Evolutionary conservation across 805 yeast species (phyloP).

Genomic region (Starmerella bacillaris): DNA sequence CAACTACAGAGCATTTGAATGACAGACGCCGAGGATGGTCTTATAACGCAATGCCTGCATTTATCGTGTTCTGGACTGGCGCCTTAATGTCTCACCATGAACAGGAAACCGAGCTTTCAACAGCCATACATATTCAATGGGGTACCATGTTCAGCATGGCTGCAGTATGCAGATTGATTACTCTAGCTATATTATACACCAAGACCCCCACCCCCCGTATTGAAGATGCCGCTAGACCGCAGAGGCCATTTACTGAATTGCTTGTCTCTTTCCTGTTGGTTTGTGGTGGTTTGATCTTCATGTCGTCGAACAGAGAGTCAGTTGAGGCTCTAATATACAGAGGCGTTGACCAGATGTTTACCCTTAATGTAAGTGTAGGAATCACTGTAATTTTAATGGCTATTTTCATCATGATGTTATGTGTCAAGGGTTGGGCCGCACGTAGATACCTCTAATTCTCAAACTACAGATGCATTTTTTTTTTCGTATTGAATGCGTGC

Average conservation of each 20-base stretch:
- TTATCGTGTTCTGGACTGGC: slow-evolving; percentile 94
- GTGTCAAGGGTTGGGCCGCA: slow-evolving; percentile 22
- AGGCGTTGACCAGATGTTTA: slow-evolving; percentile 77
- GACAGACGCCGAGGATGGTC: slow-evolving; percentile 36
- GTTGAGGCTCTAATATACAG: slow-evolving; percentile 65
- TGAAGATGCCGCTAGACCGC: slow-evolving; percentile 27
- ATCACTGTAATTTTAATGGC: slow-evolving; percentile 62
- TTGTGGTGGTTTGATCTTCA: slow-evolving; percentile 79
- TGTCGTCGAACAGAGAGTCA: slow-evolving; percentile 79
- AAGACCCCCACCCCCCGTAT: slow-evolving; percentile 12
- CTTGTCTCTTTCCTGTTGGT: slow-evolving; percentile 60
- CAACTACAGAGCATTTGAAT: slow-evolving; percentile 1
- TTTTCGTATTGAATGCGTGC: too few relatives aligned
- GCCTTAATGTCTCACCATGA: slow-evolving; percentile 85
- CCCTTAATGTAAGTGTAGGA: slow-evolving; percentile 74
- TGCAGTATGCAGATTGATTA: slow-evolving; percentile 52
- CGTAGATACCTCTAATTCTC: slow-evolving; percentile 3
- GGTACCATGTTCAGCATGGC: slow-evolving; percentile 72
- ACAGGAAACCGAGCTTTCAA: slow-evolving; percentile 64
- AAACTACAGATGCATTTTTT: too few relatives aligned
- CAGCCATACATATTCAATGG: slow-evolving; percentile 80
- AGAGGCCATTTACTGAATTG: slow-evolving; percentile 75
- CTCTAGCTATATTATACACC: slow-evolving; percentile 36
- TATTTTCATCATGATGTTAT: slow-evolving; percentile 60
- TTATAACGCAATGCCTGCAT: slow-evolving; percentile 86